These are phyloP conservation scores for Lachancea thermotolerans DNA, from an alignment of 805 yeast genomes.

Conservation along the genomic window DNA sequence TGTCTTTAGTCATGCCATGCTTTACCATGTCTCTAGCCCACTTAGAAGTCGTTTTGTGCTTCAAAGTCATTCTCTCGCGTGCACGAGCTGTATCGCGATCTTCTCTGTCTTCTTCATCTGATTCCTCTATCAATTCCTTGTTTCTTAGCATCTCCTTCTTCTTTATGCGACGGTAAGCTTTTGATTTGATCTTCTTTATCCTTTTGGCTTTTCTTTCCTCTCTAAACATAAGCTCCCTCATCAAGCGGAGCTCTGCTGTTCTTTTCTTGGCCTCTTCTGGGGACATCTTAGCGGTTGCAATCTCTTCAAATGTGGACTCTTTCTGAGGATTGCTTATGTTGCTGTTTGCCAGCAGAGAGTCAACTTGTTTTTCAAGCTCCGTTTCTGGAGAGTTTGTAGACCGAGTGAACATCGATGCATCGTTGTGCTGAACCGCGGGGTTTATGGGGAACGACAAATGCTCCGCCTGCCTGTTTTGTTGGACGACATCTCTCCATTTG, in stretches of 20 bases:
- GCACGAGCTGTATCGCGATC: conserved; percentile 76
- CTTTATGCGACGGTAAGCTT: conserved; percentile 76
- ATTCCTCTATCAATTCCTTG: conserved; percentile 48
- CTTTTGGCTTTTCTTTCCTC: conserved; percentile 89
- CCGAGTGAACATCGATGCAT: conserved; percentile 50
- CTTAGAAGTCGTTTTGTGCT: conserved; percentile 78
- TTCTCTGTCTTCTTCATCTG: conserved; percentile 44
- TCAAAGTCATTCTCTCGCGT: conserved; percentile 83
- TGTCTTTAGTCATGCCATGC: conserved; percentile 86
- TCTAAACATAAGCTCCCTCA: conserved; percentile 95
- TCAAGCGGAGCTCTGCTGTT: conserved; percentile 74
- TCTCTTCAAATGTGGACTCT: conserved; percentile 80
- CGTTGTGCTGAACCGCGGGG: conserved; percentile 36
- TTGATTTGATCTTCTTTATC: conserved; percentile 90
- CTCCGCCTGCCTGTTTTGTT: conserved; percentile 75
- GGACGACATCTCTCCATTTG: conserved; percentile 83
- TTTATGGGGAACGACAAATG: conserved; percentile 68
- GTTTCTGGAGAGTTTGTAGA: conserved; percentile 40
- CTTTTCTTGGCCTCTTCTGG: conserved; percentile 72
- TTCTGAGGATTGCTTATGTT: conserved; percentile 63
- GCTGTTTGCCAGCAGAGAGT: conserved; percentile 54
- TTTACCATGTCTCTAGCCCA: conserved; percentile 91
- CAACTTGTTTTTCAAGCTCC: conserved; percentile 62
- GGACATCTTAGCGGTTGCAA: conserved; percentile 73
- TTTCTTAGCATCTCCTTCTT: conserved; percentile 76